Evolutionary conservation across 106 monocot genomes (phyloP), one percentile per base, ranked within the genome.

Genomic region (Ottelia alismoides): DNA sequence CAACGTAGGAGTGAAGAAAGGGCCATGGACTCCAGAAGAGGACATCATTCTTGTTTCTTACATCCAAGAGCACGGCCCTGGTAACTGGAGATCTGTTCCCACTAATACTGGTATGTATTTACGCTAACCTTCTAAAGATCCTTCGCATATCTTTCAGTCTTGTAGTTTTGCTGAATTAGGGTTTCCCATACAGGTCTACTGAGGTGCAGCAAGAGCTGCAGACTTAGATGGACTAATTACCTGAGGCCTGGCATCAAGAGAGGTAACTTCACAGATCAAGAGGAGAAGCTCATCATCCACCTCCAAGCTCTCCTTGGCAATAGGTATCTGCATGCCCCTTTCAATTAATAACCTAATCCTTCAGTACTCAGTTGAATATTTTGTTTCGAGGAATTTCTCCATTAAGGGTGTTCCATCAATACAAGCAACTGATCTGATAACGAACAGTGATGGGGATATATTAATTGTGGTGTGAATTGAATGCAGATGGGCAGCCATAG

Each of bases 11-110:
- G 64, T 86, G 65, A 86, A 86, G 85, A 86, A 86, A 46, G 85
- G 85, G 17, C 85, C 85, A 20, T 86, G 85, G 85, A 86, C 81
- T 43, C 85, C 85, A 22, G 85, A 80, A 56, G 85, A 86, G 31
- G 85, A 86, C 54, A 74, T 86, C 73, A 74, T 86, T 48, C 60
- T 86, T 19, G 85, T 86, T 19, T 74, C 77, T 47, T 86, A 86
- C 71, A 65, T 86, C 55, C 76, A 77, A 30, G 77, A 86, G 20
- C 73, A 86, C 45, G 85, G 85, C 11, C 81, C 85, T 25, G 85
- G 81, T 3, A 86, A 86, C 68, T 86, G 85, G 85, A 79, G 71
- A 35, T 56, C 81, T 58, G 81, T 86, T 58, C 81, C 85, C 26
- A 65, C 74, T 23, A 74, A 68, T 49, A 81, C 85, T 40, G 85